Percentiles rank a stretch among this genome's conserved stretches.
Evolutionary conservation across 495 filamentous ascomycete genomes (phyloP).

Genomic region (Friedmanniomyces simplex): DNA sequence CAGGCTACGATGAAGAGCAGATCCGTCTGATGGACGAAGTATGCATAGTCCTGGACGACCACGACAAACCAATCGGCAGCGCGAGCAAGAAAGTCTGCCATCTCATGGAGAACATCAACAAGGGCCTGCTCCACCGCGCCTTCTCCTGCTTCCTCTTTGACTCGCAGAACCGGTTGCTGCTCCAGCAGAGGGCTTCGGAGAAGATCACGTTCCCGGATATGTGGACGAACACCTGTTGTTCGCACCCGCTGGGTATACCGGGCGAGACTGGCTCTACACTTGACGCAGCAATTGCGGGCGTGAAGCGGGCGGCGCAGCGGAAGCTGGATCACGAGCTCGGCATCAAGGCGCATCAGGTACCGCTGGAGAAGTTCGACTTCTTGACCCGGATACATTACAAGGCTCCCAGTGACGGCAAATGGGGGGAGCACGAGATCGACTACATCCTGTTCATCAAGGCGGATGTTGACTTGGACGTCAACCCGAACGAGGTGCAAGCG

Average conservation of each 20-base stretch:
- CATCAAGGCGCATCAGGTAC: constrained; percentile 84
- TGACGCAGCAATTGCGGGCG: constrained; percentile 67
- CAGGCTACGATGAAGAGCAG: constrained; percentile 93
- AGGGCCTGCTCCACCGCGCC: constrained; percentile 88
- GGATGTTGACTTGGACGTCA: constrained; percentile 69
- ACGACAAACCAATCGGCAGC: constrained; percentile 89
- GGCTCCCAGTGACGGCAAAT: constrained; percentile 92
- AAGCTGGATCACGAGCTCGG: constrained; percentile 93
- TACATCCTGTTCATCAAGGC: constrained; percentile 99
- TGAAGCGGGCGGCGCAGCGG: constrained; percentile 79
- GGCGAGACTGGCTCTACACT: constrained; percentile 83
- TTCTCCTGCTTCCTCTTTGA: constrained; percentile 99
- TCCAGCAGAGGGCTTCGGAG: constrained; percentile 90
- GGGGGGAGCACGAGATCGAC: constrained; percentile 99
- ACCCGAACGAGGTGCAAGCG: constrained; percentile 79
- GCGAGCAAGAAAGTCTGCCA: constrained; percentile 99
- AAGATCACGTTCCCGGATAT: constrained; percentile 99
- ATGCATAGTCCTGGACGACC: constrained; percentile 88
- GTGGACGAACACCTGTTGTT: constrained; percentile 99
- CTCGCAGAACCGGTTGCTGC: constrained; percentile 69
- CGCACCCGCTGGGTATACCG: constrained; percentile 84
- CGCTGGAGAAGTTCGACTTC: constrained; percentile 82
- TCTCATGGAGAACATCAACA: constrained; percentile 95
- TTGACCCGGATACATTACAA: constrained; percentile 97
- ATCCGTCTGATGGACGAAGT: constrained; percentile 98